Evolutionary conservation across 2,329 filamentous ascomycete genomes (phyloP), one percentile per base, ranked within the genome.

Genomic region (Penicillium sp.): DNA sequence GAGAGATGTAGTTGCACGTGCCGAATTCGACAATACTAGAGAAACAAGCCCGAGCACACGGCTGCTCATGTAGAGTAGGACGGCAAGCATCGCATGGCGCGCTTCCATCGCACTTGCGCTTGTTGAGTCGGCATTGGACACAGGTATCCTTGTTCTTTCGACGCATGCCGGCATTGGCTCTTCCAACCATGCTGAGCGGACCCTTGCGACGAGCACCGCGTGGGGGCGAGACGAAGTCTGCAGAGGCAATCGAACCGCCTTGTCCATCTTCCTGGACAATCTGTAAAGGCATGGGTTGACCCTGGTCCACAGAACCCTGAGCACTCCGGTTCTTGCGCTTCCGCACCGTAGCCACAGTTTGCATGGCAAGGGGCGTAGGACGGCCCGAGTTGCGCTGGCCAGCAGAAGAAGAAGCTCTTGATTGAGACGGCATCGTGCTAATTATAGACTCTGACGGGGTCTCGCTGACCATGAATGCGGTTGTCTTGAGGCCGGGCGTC

Each of bases 1-100:
- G 69, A 49, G 71, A 74, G 40, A 74, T 68, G 47, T 72, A 72
- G 47, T 74, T 73, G 56, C 69, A 72, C 4, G 70, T 71, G 32
- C 69, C 71, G 32, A 67, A 69, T 48, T 71, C 67, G 20, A 74
- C 67, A 42, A 74, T 69, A 42, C 66, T 71, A 16, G 69, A 63
- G 46, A 74, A 74, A 48, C 70, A 69, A 23, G 71, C 70, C 24
- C 63, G 65, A 6, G 69, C 68, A 50, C 71, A 74, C 9, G 70
- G 70, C 43, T 72, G 69, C 42, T 71, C 67, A 45, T 70, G 64
- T 14, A 71, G 61, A 6, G 68, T 69, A 14, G 67, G 68, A 9
- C 67, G 63, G 47, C 70, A 73, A 27, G 69, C 69, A 47, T 68
- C 63, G 50, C 70, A 73, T 14, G 70, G 70, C 13, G 68, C 55